Evolutionary conservation across 2,329 filamentous ascomycete genomes (phyloP).

Genomic region (Arthroderma sp.): DNA sequence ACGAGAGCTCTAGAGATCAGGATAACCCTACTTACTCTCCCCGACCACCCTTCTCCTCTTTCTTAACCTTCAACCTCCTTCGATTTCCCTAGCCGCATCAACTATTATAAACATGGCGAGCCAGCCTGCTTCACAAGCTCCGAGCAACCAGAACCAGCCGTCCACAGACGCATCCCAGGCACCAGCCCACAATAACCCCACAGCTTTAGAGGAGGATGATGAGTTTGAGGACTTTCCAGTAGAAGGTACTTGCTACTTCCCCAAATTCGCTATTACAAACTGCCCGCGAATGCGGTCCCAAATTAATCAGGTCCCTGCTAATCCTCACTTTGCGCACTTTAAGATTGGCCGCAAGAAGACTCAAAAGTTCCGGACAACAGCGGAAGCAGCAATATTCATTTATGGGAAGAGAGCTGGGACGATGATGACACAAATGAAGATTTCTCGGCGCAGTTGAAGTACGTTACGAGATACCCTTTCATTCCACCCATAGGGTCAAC

Average conservation of each 20-base stretch:
- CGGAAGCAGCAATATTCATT: conserved; percentile 54
- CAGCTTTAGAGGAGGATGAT: conserved; percentile 83
- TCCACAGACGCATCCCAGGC: background rate
- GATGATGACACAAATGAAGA: conserved; percentile 96
- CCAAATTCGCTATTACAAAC: conserved; percentile 82
- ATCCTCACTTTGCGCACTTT: background rate
- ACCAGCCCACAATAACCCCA: conserved; percentile 40
- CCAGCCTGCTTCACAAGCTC: no score
- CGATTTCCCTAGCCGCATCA: no score
- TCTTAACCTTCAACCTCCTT: no score
- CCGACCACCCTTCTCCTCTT: no score
- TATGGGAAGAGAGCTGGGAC: conserved; percentile 99
- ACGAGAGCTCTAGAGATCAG: no score
- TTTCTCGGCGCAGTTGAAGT: conserved; percentile 91
- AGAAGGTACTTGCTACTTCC: conserved; percentile 50
- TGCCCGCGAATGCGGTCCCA: conserved; percentile 27
- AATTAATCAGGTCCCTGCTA: background rate
- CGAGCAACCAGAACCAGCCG: no score
- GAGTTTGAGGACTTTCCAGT: conserved; percentile 99
- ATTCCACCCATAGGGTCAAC: conserved; percentile 4
- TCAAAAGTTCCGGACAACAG: conserved; percentile 52
- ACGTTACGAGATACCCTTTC: conserved; percentile 23
- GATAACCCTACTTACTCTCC: no score
- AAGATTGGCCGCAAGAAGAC: conserved; percentile 89
- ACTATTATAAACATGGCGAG: no score